Conservation (phyloP, 805 yeast genomes). For the Naumovozyma dairenensis region DNA sequence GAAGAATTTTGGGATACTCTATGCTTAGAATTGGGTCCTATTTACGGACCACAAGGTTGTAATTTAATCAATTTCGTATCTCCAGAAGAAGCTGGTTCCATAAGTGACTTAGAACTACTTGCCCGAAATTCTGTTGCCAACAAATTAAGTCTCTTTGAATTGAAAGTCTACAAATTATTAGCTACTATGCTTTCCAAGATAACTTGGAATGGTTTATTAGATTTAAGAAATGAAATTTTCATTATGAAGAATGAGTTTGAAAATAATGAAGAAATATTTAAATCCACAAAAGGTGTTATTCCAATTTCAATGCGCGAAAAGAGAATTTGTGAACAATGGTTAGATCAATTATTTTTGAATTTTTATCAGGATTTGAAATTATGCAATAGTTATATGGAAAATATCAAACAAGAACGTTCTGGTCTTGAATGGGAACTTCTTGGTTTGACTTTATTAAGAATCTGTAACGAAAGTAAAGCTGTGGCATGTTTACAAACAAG, state of each 20-base stretch:
- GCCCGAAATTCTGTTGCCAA: constrained; percentile 23
- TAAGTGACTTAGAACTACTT: constrained; percentile 19
- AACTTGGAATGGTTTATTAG: constrained; percentile 78
- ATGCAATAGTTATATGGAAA: constrained; percentile 21
- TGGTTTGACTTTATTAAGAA: constrained; percentile 45
- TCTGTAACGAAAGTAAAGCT: constrained; percentile 39
- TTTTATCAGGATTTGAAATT: constrained; percentile 29
- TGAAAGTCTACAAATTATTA: constrained; percentile 55
- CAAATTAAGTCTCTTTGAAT: constrained; percentile 21
- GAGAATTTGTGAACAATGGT: constrained; percentile 28
- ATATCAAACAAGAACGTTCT: constrained; percentile 36
- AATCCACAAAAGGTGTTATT: constrained; percentile 7
- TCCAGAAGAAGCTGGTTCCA: constrained; percentile 21
- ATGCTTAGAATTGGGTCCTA: constrained; percentile 22
- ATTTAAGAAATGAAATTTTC: constrained; percentile 59
- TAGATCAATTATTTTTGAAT: constrained; percentile 27
- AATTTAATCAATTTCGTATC: constrained; percentile 26
- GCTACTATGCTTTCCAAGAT: constrained; percentile 54
- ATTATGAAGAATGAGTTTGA: constrained; percentile 68
- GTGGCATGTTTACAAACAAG: constrained; percentile 47
- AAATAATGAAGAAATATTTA: constrained; percentile 2
- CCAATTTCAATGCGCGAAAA: constrained; percentile 18
- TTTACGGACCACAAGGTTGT: constrained; percentile 25
- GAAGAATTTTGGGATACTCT: constrained; percentile 19
- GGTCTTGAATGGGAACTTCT: constrained; percentile 69